Evolutionary conservation across 441 rosid species (phyloP).

Genomic region (Mallotus japonicus): DNA sequence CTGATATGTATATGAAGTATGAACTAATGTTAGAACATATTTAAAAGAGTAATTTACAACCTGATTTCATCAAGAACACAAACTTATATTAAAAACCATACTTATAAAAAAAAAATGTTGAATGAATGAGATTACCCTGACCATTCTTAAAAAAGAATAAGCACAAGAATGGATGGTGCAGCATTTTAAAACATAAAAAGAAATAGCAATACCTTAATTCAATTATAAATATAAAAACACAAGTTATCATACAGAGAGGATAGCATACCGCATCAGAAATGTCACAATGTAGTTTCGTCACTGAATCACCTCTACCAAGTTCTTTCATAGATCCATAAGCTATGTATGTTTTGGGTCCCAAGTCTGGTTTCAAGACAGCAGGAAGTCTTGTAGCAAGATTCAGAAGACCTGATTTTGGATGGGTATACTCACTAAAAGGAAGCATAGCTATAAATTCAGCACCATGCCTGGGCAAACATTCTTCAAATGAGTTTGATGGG

Average conservation of each 20-base stretch:
- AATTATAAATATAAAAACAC: neutral
- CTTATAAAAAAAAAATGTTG: neutral
- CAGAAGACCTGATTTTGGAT: conserved; percentile 57
- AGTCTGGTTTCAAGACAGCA: conserved; percentile 53
- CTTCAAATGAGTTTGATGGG: conserved; percentile 57
- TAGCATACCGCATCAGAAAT: conserved; percentile 86
- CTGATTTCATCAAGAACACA: neutral
- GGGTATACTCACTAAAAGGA: conserved; percentile 77
- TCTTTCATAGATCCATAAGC: conserved; percentile 78
- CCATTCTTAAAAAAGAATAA: neutral
- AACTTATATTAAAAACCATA: neutral
- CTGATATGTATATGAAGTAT: neutral
- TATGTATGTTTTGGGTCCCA: conserved; percentile 90
- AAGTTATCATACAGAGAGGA: conserved; percentile 1
- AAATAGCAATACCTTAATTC: conserved; percentile 2
- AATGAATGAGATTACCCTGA: neutral
- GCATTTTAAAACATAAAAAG: neutral
- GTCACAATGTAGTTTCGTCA: conserved; percentile 89
- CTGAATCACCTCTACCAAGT: conserved; percentile 90
- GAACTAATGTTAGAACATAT: neutral
- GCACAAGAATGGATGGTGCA: neutral
- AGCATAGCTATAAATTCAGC: conserved; percentile 64
- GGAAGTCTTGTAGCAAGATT: conserved; percentile 71
- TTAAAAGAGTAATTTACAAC: neutral
- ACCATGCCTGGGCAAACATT: conserved; percentile 70